Percentiles rank a stretch among this genome's conserved stretches.
Evolutionary conservation across 2,329 filamentous ascomycete species (phyloP).

Genomic region (Delphinella strobiligena): DNA sequence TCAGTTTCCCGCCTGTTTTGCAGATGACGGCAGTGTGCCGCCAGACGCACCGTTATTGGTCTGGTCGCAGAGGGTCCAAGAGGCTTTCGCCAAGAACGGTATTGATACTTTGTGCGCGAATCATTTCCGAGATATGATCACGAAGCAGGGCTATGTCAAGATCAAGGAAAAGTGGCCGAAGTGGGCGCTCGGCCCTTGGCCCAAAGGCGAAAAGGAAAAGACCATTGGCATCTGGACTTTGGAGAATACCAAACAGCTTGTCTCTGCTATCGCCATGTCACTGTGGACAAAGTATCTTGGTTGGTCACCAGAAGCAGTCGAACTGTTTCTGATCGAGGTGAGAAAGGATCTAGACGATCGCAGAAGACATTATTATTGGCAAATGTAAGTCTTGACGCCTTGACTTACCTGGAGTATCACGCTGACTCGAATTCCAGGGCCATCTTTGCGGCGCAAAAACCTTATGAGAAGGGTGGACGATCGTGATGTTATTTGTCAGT

Average conservation of each 20-base stretch:
- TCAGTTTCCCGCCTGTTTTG: slow-evolving; percentile 26
- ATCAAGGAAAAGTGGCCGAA: slow-evolving; percentile 29
- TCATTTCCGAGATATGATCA: slow-evolving; percentile 21
- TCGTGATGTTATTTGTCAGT: too few relatives aligned
- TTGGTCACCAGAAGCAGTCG: neutral
- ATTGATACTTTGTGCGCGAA: slow-evolving; percentile 25
- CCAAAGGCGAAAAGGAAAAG: slow-evolving; percentile 33
- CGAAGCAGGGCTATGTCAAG: slow-evolving; percentile 31
- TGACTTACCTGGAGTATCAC: too few relatives aligned
- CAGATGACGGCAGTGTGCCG: slow-evolving; percentile 22
- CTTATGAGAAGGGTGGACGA: too few relatives aligned
- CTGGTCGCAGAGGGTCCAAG: slow-evolving; percentile 14
- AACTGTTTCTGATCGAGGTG: neutral
- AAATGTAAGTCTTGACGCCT: too few relatives aligned
- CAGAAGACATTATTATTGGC: neutral
- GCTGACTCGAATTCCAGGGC: too few relatives aligned
- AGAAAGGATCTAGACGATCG: neutral
- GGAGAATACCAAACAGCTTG: neutral
- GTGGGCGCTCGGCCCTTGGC: slow-evolving; percentile 25
- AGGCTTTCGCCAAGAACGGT: slow-evolving; percentile 27
- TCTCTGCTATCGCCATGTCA: neutral
- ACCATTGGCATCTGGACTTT: slow-evolving; percentile 34
- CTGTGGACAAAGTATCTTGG: neutral
- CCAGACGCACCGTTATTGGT: neutral
- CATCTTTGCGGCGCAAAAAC: too few relatives aligned